Evolutionary conservation across 352 stramenopile species (phyloP), one percentile per base, ranked within the genome.

Genomic region (Pythium plurisporium): DNA sequence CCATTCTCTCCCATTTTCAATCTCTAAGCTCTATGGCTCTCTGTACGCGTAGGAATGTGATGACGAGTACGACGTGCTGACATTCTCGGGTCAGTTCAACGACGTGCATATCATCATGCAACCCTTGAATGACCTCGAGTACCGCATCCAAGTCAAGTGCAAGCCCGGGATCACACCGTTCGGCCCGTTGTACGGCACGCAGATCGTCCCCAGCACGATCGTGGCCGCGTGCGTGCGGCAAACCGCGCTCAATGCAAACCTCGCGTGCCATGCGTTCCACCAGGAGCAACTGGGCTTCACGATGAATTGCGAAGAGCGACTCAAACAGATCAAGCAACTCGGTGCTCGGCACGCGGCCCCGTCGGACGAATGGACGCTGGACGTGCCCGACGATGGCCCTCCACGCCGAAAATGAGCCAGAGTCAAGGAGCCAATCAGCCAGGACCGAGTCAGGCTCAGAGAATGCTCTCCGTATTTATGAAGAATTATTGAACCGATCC

Each of bases 301-400:
- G 3, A 65, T 88, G 41, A 93, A 95, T 47, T 86, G 74, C 59
- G 83, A 91, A 55, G 86, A 91, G 45, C 82, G 86, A 3, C 60
- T 95, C 42, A 91, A 91, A 69, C 86, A 95, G 62, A 95, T 95
- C 68, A 91, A 92, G 51, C 83, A 91, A 47, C 72, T 95, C 22
- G 76, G 74, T 0, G 64, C 87, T 49, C 82, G 82, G 3, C 56
- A 88, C 36, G 67, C 73, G 22, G 78, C 61, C 8, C 14, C 62
- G 1, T 22, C 43, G 17, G 66, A 86, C 23, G 79, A 87, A 30
- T 90, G 79, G 79, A 82, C 47, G 5, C 38, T 60, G 6, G 33
- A 51, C 7, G 26, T 30, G 4, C 20, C 44, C 12, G 11, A 8
- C 15, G 48, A 37, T 33, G 30, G 34, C 17, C 12, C 19, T 0